Percentiles rank a stretch among this genome's conserved stretches.
These are phyloP conservation scores for Rubroshorea leprosula DNA, from an alignment of 345 rosid species.

Conservation along the genomic window DNA sequence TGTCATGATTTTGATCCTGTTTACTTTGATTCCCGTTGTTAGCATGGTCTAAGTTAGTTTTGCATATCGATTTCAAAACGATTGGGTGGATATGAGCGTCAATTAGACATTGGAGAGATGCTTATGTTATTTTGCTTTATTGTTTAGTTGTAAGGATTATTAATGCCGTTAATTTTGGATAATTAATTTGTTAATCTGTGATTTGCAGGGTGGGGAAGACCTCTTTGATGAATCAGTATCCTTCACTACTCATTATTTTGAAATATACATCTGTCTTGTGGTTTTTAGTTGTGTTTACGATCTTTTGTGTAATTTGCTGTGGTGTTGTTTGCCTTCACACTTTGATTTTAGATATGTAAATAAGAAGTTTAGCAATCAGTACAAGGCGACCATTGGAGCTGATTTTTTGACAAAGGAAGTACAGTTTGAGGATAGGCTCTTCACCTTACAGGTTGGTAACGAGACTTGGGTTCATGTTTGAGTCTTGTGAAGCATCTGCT, in stretches of 20 bases:
- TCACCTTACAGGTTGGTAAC: conserved; percentile 54
- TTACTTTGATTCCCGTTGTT: not conserved
- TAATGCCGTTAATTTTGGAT: not conserved
- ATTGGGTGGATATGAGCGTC: too few relatives aligned
- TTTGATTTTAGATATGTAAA: conserved; percentile 42
- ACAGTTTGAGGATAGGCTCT: conserved; percentile 49
- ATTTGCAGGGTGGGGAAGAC: conserved; percentile 58
- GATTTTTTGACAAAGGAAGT: conserved; percentile 64
- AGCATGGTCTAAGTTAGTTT: too few relatives aligned
- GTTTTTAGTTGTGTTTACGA: not conserved
- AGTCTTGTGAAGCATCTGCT: not conserved
- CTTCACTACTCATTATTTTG: conserved; percentile 17
- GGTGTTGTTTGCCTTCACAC: conserved; percentile 11
- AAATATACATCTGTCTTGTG: conserved; percentile 7
- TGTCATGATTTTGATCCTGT: not conserved
- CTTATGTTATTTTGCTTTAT: too few relatives aligned
- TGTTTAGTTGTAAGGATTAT: not conserved
- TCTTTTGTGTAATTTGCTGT: not conserved
- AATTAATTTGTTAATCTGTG: not conserved
- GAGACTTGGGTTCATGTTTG: not conserved
- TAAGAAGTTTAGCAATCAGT: conserved; percentile 57
- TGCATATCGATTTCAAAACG: too few relatives aligned
- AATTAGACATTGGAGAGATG: too few relatives aligned
- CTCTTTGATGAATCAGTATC: conserved; percentile 68
- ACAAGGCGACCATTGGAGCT: conserved; percentile 64